Percentiles rank a stretch among this genome's conserved stretches.
phyloP scores from a whole-genome alignment of 352 stramenopile genomes.

The Phytophthora ramorum region DNA sequence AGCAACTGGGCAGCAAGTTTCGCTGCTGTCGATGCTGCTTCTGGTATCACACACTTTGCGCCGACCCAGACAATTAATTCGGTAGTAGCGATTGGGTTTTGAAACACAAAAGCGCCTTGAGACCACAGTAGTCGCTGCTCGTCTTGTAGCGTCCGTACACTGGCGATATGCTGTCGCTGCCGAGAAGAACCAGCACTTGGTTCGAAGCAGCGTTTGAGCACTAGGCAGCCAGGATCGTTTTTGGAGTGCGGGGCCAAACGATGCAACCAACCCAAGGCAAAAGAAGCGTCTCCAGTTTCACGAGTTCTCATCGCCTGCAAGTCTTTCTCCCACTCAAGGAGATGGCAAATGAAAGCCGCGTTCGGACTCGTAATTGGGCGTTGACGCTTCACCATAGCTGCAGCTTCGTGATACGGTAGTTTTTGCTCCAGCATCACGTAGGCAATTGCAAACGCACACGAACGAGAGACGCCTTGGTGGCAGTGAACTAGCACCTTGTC shows the following conservation, averaged over 20 bases:
- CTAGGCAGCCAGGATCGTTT: slow-evolving; percentile 52
- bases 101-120: slow-evolving; percentile 55
- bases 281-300: background rate
- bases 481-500: slow-evolving; percentile 67
- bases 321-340: slow-evolving; percentile 70
- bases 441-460: slow-evolving; percentile 68
- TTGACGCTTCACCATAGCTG: slow-evolving; percentile 48
- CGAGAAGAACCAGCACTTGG: slow-evolving; percentile 7
- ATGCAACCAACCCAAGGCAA: slow-evolving; percentile 37
- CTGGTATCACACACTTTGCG: slow-evolving; percentile 32
- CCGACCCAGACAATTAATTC: slow-evolving; percentile 56
- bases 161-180: slow-evolving; percentile 20
- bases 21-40: slow-evolving; percentile 27
- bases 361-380: slow-evolving; percentile 69
- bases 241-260: slow-evolving; percentile 53
- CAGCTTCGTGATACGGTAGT: slow-evolving; percentile 43
- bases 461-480: slow-evolving; percentile 76
- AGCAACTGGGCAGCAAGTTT: slow-evolving; percentile 33
- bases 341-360: slow-evolving; percentile 68
- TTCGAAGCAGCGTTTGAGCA: slow-evolving; percentile 62
- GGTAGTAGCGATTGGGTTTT: slow-evolving; percentile 11
- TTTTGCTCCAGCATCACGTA: slow-evolving; percentile 60
- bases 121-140: slow-evolving; percentile 39
- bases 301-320: slow-evolving; percentile 25
- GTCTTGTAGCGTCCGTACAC: slow-evolving; percentile 14